Percentiles rank a stretch among this genome's conserved stretches.
phyloP scores from a whole-genome alignment of 2,329 filamentous ascomycete species.

The Alternaria sp. region DNA sequence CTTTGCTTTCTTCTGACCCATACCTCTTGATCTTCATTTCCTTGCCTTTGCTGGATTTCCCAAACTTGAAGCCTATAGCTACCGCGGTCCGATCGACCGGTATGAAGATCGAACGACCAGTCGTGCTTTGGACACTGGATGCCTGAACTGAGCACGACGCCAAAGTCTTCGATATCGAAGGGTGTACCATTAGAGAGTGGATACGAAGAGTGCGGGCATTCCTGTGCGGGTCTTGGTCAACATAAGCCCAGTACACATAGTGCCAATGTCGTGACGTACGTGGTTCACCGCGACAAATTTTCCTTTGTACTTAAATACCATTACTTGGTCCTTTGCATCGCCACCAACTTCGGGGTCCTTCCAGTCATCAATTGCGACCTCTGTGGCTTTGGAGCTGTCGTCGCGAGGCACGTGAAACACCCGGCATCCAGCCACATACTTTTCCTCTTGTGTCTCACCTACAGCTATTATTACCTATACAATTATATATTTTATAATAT shows the following conservation, averaged over 20 bases:
- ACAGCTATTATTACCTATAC: too few relatives aligned
- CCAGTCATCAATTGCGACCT: constrained; percentile 36
- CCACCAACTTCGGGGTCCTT: constrained; percentile 27
- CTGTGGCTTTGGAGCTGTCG: constrained; percentile 23
- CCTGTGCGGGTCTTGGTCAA: constrained; percentile 13
- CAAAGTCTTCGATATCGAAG: constrained; percentile 78
- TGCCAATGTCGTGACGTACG: constrained; percentile 49
- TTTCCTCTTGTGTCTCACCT: too few relatives aligned
- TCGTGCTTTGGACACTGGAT: constrained; percentile 72
- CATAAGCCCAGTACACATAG: too few relatives aligned
- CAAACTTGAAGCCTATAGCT: constrained; percentile 68
- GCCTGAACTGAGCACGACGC: constrained; percentile 66
- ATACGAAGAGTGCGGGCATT: constrained; percentile 71
- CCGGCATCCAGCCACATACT: constrained; percentile 26
- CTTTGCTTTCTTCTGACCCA: constrained; percentile 47
- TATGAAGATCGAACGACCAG: constrained; percentile 74
- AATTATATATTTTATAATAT: too few relatives aligned
- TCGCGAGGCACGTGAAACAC: constrained; percentile 33
- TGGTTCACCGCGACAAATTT: constrained; percentile 73
- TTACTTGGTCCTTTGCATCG: constrained; percentile 62
- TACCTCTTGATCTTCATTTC: constrained; percentile 17
- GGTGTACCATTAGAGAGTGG: constrained; percentile 68
- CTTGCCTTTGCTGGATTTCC: constrained; percentile 63
- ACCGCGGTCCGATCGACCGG: constrained; percentile 67
- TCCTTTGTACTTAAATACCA: constrained; percentile 69